Evolutionary conservation across 805 yeast genomes (phyloP), one percentile per base, ranked within the genome.

Genomic region (Candida andamanensis): DNA sequence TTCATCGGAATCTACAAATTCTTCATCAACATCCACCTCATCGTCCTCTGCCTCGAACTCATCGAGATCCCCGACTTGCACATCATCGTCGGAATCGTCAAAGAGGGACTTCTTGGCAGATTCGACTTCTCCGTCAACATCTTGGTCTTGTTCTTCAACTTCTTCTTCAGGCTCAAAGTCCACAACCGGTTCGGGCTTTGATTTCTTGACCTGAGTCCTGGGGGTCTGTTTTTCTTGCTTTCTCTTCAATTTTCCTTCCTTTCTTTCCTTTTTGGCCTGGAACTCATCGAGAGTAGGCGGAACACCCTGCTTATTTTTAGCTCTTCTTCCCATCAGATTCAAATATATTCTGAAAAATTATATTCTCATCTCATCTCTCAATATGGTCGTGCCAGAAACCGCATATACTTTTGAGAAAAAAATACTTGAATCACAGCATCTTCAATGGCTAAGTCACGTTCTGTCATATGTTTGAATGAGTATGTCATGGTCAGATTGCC

Each of bases 241-340:
- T 48, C 52, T 53, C 37, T 52, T 57, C 21, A 42, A 42, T 48
- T 63, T 74, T 40, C 71, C 69, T 7, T 42, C 43, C 21, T 23
- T 41, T 26, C 24, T 39, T 19, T 44, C 50, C 44, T 56, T 61
- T 17, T 45, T 46, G 11, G 58, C 60, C 44, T 76, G 76, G 56
- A 89, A 80, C 50, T 90, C 95, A 27, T 90, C 97, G 41, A 80
- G 67, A 5, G 87, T 55, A 21, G 96, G 96, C 46, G 97, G 97
- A 37, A 74, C 84, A 28, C 86, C 92, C 65, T 90, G 97, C 70
- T 85, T 90, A 50, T 85, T 82, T 61, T 82, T 86, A 37, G 85
- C 85, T 68, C 85, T 80, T 75, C 95, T 82, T 58, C 97, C 97
- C 95, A 89, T 85, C 4, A 19, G 32, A 13, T 10, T 28, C 8